Evolutionary conservation across 1,284 basidiomycete species (phyloP), one percentile per base, ranked within the genome.

Genomic region (Austroboletus novae-zelandiae): DNA sequence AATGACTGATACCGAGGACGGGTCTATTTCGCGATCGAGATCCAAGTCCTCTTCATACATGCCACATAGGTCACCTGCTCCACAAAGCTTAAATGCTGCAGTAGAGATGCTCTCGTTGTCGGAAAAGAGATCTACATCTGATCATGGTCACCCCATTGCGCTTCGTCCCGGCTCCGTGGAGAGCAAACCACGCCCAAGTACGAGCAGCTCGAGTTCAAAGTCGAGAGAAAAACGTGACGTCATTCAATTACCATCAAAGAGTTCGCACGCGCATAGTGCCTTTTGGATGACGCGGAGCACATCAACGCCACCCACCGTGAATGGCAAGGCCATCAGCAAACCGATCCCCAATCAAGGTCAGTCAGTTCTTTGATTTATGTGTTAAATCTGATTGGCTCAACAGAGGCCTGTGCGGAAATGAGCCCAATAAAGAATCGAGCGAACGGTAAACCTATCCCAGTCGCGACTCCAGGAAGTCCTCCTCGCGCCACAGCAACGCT

Each of bases 321-420:
- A 75, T 39, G 84, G 84, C 18, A 87, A 80, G 64, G 72, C 71
- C 40, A 89, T 89, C 47, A 81, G 86, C 56, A 71, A 61, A 20
- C 86, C 86, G 8, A 78, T 86, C 29, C 72, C 80, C 29, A 84
- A 89, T 57, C 75, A 79, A 62, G 80, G 86, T 86, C 57, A 25
- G 45, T 48, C 18, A 8, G 5, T 50, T 75, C 40, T 25, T 43
- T 43, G 54, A 54, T 37, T 40, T 57, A 25, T 51, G 17, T 43
- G 14, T 13, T 15, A 13, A 44, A 37, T 48, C 44, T 56, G 42
- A 53, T 43, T 17, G 36, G 48, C 40, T 45, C 36, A 29, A 31
- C 60, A 86, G 89, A 81, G 65, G 85, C 87, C n/a, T 86, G 84
- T 4, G 61, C 79, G 57, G 76, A 83, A 54, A 80, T 90, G 79